Conservation (phyloP, 2,329 filamentous ascomycete species). For the Didymella glomerata region DNA sequence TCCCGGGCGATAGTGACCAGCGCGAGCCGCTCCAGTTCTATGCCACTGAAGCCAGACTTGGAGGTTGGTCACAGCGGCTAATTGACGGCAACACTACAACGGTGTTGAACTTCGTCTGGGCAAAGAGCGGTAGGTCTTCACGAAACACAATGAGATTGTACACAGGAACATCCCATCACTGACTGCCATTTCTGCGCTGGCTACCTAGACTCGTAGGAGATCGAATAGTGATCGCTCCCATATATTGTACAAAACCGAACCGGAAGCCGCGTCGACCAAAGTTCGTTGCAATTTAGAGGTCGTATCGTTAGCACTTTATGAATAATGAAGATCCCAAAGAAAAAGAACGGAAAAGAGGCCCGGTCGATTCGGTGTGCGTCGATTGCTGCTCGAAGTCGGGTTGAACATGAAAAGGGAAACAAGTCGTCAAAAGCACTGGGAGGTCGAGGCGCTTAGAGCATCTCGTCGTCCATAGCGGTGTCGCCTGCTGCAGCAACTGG, state of each 20-base stretch:
- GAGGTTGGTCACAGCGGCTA: not conserved
- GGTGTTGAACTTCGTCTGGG: not conserved
- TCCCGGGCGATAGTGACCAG: not conserved
- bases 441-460: conserved; percentile 37
- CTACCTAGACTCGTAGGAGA: conserved; percentile 26
- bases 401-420: conserved; percentile 8
- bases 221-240: conserved; percentile 21
- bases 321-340: conserved; percentile 29
- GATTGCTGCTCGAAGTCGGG: conserved; percentile 18
- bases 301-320: conserved; percentile 21
- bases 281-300: conserved; percentile 20
- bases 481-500: conserved; percentile 53
- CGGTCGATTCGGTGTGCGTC: conserved; percentile 23
- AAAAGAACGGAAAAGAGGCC: conserved; percentile 21
- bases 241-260: conserved; percentile 38
- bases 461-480: conserved; percentile 53
- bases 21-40: not conserved
- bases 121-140: not conserved
- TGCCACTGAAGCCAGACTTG: not conserved
- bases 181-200: conserved; percentile 28
- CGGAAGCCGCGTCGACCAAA: conserved; percentile 17
- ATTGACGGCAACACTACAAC: not conserved
- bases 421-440: conserved; percentile 14
- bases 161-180: conserved; percentile 3
- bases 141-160: not conserved